Evolutionary conservation across 257 asterid species (phyloP).

Genomic region (Plantago major): DNA sequence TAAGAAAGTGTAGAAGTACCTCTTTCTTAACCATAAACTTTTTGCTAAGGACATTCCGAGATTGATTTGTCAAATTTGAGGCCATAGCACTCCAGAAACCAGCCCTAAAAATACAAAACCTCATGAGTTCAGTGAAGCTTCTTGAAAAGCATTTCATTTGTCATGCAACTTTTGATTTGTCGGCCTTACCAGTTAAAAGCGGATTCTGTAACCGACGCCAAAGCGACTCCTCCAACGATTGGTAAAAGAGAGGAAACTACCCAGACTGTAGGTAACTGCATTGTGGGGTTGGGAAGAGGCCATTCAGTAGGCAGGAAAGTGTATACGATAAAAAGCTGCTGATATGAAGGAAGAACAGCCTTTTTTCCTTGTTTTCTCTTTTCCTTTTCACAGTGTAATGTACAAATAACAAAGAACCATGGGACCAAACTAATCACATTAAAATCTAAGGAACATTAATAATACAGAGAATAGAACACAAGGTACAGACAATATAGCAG

Average conservation of each 20-base stretch:
- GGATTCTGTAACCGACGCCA: conserved; percentile 89
- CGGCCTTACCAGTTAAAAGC: conserved; percentile 75
- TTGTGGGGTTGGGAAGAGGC: neutral
- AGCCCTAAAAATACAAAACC: conserved; percentile 48
- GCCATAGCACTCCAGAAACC: conserved; percentile 99
- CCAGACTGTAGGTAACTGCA: conserved; percentile 78
- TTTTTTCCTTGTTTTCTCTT: no score
- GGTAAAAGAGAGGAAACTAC: conserved; percentile 87
- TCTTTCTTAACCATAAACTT: conserved; percentile 89
- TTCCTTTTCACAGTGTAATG: no score
- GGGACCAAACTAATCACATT: no score
- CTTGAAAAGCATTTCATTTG: conserved; percentile 4
- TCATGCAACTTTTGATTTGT: conserved; percentile 12
- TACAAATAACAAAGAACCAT: no score
- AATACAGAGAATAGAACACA: no score
- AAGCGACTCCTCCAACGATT: conserved; percentile 86
- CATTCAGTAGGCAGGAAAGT: neutral
- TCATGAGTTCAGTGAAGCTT: no score
- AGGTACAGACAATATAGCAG: no score
- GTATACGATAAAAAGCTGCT: conserved; percentile 1
- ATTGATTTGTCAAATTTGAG: conserved; percentile 90
- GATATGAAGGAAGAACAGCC: no score
- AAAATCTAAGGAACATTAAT: no score
- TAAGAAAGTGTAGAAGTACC: conserved; percentile 33
- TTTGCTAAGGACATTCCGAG: conserved; percentile 96